These are phyloP conservation scores for Biscogniauxia sp. DNA, from an alignment of 2,329 filamentous ascomycete genomes.

Conservation along the genomic window DNA sequence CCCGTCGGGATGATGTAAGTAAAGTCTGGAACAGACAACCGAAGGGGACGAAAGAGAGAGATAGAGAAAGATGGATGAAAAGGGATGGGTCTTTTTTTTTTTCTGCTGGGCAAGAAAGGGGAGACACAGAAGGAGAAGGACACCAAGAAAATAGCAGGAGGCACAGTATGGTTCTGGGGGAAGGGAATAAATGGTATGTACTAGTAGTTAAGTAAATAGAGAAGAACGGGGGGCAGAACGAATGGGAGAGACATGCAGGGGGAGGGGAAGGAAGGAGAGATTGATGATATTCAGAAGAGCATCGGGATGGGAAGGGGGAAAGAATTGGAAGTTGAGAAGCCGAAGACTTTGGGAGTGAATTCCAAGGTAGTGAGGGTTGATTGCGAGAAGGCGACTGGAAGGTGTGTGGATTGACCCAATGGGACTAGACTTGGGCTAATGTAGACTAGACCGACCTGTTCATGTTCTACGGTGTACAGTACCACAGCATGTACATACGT, in stretches of 20 bases:
- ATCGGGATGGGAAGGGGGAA: slow-evolving; percentile 29
- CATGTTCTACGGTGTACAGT: slow-evolving; percentile 1
- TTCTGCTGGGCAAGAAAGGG: neutral
- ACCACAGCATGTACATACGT: neutral
- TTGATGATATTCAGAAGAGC: slow-evolving; percentile 32
- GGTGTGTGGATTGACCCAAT: neutral
- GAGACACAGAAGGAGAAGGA: slow-evolving; percentile 20
- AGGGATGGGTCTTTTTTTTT: slow-evolving; percentile 13
- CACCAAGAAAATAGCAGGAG: slow-evolving; percentile 25
- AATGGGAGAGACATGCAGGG: slow-evolving; percentile 24
- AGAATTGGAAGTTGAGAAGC: slow-evolving; percentile 29
- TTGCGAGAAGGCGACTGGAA: slow-evolving; percentile 13
- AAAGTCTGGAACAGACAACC: slow-evolving; percentile 14
- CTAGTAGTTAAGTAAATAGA: slow-evolving; percentile 23
- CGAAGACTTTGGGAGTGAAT: slow-evolving; percentile 18
- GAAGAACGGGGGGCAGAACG: slow-evolving; percentile 29
- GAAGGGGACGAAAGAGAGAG: slow-evolving; percentile 17
- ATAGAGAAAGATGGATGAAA: slow-evolving; percentile 18
- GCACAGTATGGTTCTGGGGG: slow-evolving; percentile 11
- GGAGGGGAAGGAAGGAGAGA: slow-evolving; percentile 22
- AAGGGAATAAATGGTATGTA: slow-evolving; percentile 29
- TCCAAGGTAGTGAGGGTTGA: slow-evolving; percentile 9
- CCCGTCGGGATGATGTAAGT: slow-evolving; percentile 12
- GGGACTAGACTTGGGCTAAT: neutral
- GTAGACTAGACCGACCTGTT: neutral